Conservation (phyloP, 331 rosid genomes). For the Prunus yedoensis region DNA sequence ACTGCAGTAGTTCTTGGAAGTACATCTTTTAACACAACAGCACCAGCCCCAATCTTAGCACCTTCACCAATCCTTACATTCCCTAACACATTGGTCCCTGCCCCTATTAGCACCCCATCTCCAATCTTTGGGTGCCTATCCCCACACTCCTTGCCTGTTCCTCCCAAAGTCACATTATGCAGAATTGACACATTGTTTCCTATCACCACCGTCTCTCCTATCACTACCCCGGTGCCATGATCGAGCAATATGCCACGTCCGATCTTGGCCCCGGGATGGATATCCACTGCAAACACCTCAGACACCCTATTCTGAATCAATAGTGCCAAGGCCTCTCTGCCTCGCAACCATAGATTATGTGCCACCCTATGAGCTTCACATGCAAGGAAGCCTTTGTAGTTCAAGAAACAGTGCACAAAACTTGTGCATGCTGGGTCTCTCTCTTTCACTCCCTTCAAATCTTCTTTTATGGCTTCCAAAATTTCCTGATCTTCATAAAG, state of each 20-base stretch:
- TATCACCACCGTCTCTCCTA: conserved; percentile 58
- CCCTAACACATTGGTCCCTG: conserved; percentile 65
- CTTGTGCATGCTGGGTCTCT: conserved; percentile 72
- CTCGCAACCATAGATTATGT: conserved; percentile 51
- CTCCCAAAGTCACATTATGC: conserved; percentile 51
- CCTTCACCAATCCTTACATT: conserved; percentile 57
- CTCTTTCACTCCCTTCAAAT: conserved; percentile 53
- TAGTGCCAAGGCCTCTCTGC: conserved; percentile 40
- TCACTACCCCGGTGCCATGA: conserved; percentile 59
- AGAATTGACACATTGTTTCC: conserved; percentile 58
- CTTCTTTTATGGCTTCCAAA: conserved; percentile 31
- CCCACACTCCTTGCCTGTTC: conserved; percentile 54
- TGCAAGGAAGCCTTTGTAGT: conserved; percentile 62
- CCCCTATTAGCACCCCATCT: conserved; percentile 65
- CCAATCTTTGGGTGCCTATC: conserved; percentile 73
- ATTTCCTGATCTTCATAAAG: conserved; percentile 32
- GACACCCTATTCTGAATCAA: conserved; percentile 60
- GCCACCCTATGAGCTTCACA: conserved; percentile 68
- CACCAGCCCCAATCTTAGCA: too few species aligned
- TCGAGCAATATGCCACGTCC: conserved; percentile 58
- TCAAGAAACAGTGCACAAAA: conserved; percentile 60
- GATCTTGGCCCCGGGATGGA: conserved; percentile 62
- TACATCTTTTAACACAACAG: conserved; percentile 30
- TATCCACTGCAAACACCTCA: conserved; percentile 56
- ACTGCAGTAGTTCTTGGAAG: conserved; percentile 49